A percentile compares a stretch with the other conserved stretches of the same genome.
Evolutionary conservation across 2,329 filamentous ascomycete species (phyloP).

Genomic region (Immersiporthe knoxdaviesiana): DNA sequence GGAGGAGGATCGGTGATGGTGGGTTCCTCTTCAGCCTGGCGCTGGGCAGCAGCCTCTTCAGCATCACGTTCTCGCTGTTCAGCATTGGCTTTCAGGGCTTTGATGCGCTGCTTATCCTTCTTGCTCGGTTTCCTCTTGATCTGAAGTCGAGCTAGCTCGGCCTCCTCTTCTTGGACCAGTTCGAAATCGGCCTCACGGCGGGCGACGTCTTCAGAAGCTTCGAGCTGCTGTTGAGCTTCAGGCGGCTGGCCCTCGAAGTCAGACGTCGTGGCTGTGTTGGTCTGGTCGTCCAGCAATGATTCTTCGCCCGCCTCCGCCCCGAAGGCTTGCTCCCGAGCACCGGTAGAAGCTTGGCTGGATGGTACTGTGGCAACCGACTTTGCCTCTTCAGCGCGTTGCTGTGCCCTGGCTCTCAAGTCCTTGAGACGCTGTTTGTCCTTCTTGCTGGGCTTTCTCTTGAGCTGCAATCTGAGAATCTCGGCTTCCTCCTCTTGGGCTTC

Average conservation of each 20-base stretch:
- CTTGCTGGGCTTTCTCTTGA: slow-evolving; percentile 20
- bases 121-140: slow-evolving; percentile 26
- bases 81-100: slow-evolving; percentile 16
- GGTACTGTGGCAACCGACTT: no score
- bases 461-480: slow-evolving; percentile 19
- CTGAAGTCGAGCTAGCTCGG: slow-evolving; percentile 20
- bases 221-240: slow-evolving; percentile 6
- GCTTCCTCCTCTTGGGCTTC: slow-evolving; percentile 19
- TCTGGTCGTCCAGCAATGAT: not conserved
- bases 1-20: not conserved
- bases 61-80: slow-evolving; percentile 23
- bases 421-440: slow-evolving; percentile 25
- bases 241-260: not conserved
- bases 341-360: not conserved
- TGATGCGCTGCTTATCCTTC: slow-evolving; percentile 27
- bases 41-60: slow-evolving; percentile 13
- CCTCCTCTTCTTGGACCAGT: slow-evolving; percentile 18
- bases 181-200: slow-evolving; percentile 16
- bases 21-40: not conserved
- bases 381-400: slow-evolving; percentile 4
- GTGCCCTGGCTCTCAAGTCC: slow-evolving; percentile 18
- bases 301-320: slow-evolving; percentile 1
- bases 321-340: not conserved
- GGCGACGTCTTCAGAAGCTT: slow-evolving; percentile 11
- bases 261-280: not conserved